Evolutionary conservation across 73 alveolate species (phyloP).

Genomic region (Halteria grandinella): DNA sequence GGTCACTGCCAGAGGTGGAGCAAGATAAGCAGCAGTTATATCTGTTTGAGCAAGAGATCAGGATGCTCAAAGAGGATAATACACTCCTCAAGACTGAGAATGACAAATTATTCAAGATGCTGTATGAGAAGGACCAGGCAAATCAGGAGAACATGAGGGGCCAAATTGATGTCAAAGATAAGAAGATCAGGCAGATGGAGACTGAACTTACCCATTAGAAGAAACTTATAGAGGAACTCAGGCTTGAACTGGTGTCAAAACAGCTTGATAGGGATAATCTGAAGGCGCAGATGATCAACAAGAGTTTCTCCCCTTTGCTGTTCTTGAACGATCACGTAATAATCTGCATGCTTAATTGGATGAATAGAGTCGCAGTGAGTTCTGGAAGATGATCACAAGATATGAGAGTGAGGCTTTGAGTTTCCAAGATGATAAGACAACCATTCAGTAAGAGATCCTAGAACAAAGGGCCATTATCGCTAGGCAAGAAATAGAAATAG

Average conservation of each 20-base stretch:
- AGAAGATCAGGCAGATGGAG: constrained; percentile 22
- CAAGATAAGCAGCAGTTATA: no score
- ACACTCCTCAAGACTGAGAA: constrained; percentile 37
- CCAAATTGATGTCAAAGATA: constrained; percentile 46
- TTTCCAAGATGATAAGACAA: constrained; percentile 48
- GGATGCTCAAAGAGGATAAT: constrained; percentile 42
- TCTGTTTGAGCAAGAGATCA: background rate
- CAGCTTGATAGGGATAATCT: constrained; percentile 61
- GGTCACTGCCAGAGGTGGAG: no score
- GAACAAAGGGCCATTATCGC: constrained; percentile 10
- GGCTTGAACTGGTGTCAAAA: constrained; percentile 49
- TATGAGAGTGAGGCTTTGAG: constrained; percentile 56
- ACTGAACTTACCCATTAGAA: constrained; percentile 9
- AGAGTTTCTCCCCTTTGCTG: constrained; percentile 57
- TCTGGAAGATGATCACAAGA: constrained; percentile 66
- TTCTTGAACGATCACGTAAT: constrained; percentile 44
- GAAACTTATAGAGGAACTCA: constrained; percentile 30
- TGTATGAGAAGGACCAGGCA: constrained; percentile 46
- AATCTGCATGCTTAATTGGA: background rate
- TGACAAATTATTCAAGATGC: constrained; percentile 15
- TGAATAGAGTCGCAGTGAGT: constrained; percentile 53
- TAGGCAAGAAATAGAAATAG: constrained; percentile 19
- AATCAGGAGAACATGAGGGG: background rate
- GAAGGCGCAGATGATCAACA: constrained; percentile 40
- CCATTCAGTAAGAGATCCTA: constrained; percentile 6